Base-by-base conservation (phyloP, 352 stramenopile species). In the Phytophthora pinifolia region DNA sequence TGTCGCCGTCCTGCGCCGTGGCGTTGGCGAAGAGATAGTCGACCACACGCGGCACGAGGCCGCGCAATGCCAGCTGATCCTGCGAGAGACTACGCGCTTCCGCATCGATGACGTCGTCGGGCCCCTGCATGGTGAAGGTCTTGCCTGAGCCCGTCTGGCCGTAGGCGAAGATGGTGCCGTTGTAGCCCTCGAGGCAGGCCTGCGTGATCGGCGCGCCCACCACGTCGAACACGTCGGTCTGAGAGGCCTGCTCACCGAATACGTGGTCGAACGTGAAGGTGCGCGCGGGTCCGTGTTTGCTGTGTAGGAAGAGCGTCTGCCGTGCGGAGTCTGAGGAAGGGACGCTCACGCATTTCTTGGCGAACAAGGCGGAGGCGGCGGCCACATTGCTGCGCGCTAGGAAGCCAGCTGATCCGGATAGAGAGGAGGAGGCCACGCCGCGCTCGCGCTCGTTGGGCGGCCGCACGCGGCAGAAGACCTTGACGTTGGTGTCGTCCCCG, bases 191-290 rank as follows among this genome's bases (percentile, higher is more conserved):
- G 0, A 94, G 64, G 62, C 83, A 93, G 14, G 84, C 79, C 29
- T 68, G 67, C 1, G 83, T 92, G 44, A 98, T 83, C 8, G 92
- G 92, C 35, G 76, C 81, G 13, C 86, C 92, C 5, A 96, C 85
- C 8, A 77, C 59, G 18, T 96, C 67, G 58, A 98, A 98, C 17
- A 98, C 83, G 38, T 98, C 80, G 50, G 86, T 79, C 74, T 99
- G 96, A 14, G 65, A 86, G 32, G 94, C 77, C 25, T 85, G 71
- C 18, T 96, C 90, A 46, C 83, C 72, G 68, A 98, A 98, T 4
- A 97, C 88, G 37, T 76, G 74, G 63, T 98, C 92, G 55, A 98
- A 98, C 3, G 86, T 96, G 54, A 96, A 96, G n/a, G 67, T 78
- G 33, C 82, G 77, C 4, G 83, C 46, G 14, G 51, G 13, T 29